Evolutionary conservation across 352 stramenopile species (phyloP), one percentile per base, ranked within the genome.

Genomic region (Phytopythium delawarense): DNA sequence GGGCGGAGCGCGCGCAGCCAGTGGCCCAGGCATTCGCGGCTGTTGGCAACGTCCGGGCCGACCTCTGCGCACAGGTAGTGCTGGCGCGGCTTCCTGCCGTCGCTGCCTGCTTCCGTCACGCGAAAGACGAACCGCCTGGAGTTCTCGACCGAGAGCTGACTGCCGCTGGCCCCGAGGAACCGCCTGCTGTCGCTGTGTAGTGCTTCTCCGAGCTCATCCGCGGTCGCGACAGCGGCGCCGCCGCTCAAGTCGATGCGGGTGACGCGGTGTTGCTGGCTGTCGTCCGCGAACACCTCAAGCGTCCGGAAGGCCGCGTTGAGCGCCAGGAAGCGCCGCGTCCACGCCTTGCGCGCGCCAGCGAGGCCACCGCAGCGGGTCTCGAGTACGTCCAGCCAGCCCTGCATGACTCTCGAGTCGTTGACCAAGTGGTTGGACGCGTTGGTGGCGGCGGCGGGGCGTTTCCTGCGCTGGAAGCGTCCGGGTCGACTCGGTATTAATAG

Each of bases 51-150:
- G 13, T 74, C 70, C 8, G 66, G 50, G 45, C 20, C 39, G 28
- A 81, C 45, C 7, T 89, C 73, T 5, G 79, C 79, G 58, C 82
- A 91, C 13, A 94, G 61, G 45, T 82, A 91, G 51, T 89, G 76
- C 9, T 72, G 57, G 37, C 71, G 72, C 32, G 45, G 45, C n/a
- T 32, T 28, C 2, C 30, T 15, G 45, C 15, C 9, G 13, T 11
- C 30, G 48, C 69, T 67, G 12, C 57, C 62, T 7, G 58, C 48
- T 15, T 87, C 71, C 3, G 62, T 81, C 35, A 92, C 61, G 21
- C 82, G 73, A 50, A 94, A 76, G 12, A 92, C 81, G 56, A 91
- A 92, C 15, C 84, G 75, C 15, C 79, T 72, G 23, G 81, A 74
- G 70, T 87, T 81, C 54, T 88, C 75, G 21, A 85, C 61, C 8